Conservation (phyloP, 164 flowering plant genomes). For the Stephania japonica region DNA sequence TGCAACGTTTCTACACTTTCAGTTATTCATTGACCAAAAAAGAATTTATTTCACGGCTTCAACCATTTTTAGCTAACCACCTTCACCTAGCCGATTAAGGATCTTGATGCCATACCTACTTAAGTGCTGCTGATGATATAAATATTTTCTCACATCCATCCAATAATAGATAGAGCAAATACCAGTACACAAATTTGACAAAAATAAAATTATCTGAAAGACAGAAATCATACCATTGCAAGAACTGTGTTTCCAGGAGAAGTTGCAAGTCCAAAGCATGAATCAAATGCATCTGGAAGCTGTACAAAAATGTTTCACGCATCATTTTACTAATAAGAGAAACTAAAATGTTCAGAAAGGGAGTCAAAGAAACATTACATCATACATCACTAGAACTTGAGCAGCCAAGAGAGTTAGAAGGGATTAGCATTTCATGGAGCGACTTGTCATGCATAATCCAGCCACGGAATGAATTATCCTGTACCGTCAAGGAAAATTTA, state of each 20-base stretch:
- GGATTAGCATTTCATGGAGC: conserved; percentile 49
- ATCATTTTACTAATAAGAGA: neutral
- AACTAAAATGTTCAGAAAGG: neutral
- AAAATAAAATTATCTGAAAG: too few species aligned
- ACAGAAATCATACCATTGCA: conserved; percentile 54
- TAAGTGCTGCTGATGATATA: too few species aligned
- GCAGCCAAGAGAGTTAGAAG: conserved; percentile 47
- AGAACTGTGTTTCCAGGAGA: conserved; percentile 83
- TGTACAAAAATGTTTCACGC: conserved; percentile 33
- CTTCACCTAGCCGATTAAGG: too few species aligned
- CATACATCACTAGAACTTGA: conserved; percentile 55
- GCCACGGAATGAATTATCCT: conserved; percentile 69
- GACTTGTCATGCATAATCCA: conserved; percentile 53
- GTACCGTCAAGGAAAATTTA: conserved; percentile 1
- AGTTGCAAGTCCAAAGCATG: conserved; percentile 72
- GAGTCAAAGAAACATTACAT: conserved; percentile 8
- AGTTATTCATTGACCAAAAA: too few species aligned
- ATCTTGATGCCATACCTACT: too few species aligned
- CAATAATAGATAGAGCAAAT: too few species aligned
- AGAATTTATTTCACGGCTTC: too few species aligned
- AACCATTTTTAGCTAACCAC: too few species aligned
- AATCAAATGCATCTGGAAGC: conserved; percentile 56
- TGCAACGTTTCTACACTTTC: too few species aligned
- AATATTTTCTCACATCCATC: too few species aligned
- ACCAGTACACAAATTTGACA: too few species aligned